phyloP scores from a whole-genome alignment of 495 filamentous ascomycete species.

The Trichocladium uniseriatum region DNA sequence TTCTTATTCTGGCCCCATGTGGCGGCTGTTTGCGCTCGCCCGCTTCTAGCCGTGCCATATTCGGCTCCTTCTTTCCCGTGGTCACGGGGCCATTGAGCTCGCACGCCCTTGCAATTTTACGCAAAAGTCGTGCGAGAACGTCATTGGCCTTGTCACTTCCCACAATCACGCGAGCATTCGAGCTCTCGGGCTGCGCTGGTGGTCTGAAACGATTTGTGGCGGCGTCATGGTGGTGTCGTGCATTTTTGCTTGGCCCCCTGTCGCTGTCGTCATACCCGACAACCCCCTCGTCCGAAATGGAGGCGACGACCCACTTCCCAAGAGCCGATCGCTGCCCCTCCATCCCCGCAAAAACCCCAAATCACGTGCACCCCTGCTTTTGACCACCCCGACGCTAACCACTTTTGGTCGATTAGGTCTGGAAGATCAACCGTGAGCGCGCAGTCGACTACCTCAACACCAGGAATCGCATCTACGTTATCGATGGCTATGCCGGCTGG shows the following conservation, averaged over 20 bases:
- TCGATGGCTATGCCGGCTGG: constrained; percentile 97
- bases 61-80: background rate
- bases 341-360: background rate
- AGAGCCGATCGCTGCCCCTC: constrained; percentile 14
- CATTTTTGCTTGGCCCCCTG: constrained; percentile 9
- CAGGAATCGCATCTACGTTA: constrained; percentile 94
- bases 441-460: constrained; percentile 99
- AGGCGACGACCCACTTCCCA: constrained; percentile 32
- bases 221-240: constrained; percentile 17
- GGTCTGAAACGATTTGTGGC: constrained; percentile 5
- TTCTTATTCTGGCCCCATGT: background rate
- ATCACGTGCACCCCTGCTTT: constrained; percentile 20
- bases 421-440: constrained; percentile 98
- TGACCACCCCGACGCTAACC: constrained; percentile 14
- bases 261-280: constrained; percentile 24
- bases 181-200: constrained; percentile 1
- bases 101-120: no score
- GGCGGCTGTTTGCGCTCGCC: background rate
- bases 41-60: constrained; percentile 4
- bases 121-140: constrained; percentile 8
- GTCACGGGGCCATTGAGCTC: constrained; percentile 13
- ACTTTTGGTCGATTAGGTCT: constrained; percentile 53
- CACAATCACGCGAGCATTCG: background rate
- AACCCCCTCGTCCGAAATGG: constrained; percentile 16
- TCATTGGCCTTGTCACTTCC: constrained; percentile 17